Conservation (phyloP, 2,329 filamentous ascomycete genomes). For the Exophiala mesophila region DNA sequence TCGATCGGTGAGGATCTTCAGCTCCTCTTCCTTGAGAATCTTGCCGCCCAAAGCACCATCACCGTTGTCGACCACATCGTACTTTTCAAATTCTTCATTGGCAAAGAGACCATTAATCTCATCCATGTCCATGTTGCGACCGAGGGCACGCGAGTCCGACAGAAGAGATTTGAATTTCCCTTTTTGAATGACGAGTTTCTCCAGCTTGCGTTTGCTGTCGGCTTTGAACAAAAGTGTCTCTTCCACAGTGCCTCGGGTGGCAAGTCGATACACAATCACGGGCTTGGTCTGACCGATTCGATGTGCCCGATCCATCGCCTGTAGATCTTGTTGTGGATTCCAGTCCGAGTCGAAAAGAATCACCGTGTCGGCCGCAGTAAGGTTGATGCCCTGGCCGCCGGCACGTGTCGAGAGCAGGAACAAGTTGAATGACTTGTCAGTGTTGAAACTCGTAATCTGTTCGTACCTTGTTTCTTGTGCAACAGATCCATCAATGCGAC, state of each 20-base stretch:
- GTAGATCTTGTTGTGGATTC: conserved; percentile 95
- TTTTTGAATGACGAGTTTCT: conserved; percentile 94
- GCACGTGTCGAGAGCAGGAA: conserved; percentile 88
- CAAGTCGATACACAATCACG: conserved; percentile 88
- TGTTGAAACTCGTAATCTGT: conserved; percentile 71
- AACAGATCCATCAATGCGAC: conserved; percentile 86
- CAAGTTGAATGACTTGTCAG: conserved; percentile 59
- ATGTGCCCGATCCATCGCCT: conserved; percentile 92
- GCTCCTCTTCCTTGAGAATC: conserved; percentile 68
- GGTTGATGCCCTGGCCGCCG: conserved; percentile 91
- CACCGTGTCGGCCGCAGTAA: conserved; percentile 85
- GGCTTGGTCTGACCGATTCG: conserved; percentile 89
- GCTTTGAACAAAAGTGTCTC: conserved; percentile 80
- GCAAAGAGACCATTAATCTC: conserved; percentile 26
- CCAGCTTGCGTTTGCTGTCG: conserved; percentile 83
- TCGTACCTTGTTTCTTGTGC: conserved; percentile 65
- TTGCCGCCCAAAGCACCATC: conserved; percentile 34
- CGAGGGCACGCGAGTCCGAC: conserved; percentile 48
- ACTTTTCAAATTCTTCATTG: conserved; percentile 58
- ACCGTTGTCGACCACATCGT: conserved; percentile 44
- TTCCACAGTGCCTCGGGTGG: conserved; percentile 89
- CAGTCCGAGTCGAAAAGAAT: conserved; percentile 87
- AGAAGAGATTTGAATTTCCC: conserved; percentile 70
- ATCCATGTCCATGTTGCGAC: conserved; percentile 13
- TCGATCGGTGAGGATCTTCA: conserved; percentile 74